phyloP scores from a whole-genome alignment of 1,284 basidiomycete species.

The Marasmius sp. region DNA sequence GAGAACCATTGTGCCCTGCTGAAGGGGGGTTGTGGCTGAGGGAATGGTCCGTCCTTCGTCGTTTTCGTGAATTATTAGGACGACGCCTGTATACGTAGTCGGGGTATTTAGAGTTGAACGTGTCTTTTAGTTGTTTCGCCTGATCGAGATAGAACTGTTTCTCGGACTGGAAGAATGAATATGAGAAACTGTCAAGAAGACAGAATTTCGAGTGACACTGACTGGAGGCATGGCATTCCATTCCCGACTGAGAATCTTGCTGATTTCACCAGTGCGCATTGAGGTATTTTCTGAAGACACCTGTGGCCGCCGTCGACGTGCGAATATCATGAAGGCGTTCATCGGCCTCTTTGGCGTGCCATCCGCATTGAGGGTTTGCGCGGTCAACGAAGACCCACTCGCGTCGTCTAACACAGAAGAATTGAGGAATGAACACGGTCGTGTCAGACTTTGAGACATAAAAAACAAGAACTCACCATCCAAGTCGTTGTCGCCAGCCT shows the following conservation, averaged over 20 bases:
- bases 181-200: slow-evolving; percentile 6
- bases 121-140: slow-evolving; percentile 79
- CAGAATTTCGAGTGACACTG: background rate
- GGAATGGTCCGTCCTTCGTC: slow-evolving; percentile 51
- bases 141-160: slow-evolving; percentile 85
- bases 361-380: slow-evolving; percentile 77
- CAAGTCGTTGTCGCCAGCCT: background rate
- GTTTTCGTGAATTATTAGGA: slow-evolving; percentile 79
- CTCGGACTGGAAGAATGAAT: slow-evolving; percentile 48
- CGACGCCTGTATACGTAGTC: slow-evolving; percentile 83
- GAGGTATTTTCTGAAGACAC: slow-evolving; percentile 79
- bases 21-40: slow-evolving; percentile 16
- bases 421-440: background rate
- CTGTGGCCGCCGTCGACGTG: slow-evolving; percentile 75
- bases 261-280: slow-evolving; percentile 81
- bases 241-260: slow-evolving; percentile 44
- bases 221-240: slow-evolving; percentile 30
- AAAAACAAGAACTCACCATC: background rate
- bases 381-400: slow-evolving; percentile 56
- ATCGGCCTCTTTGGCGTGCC: slow-evolving; percentile 84
- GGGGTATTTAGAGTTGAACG: slow-evolving; percentile 81
- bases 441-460: background rate
- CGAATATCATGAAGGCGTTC: slow-evolving; percentile 91
- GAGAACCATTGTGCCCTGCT: background rate
- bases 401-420: slow-evolving; percentile 32